Conservation (phyloP, 805 yeast genomes). For the Candida insectalens region DNA sequence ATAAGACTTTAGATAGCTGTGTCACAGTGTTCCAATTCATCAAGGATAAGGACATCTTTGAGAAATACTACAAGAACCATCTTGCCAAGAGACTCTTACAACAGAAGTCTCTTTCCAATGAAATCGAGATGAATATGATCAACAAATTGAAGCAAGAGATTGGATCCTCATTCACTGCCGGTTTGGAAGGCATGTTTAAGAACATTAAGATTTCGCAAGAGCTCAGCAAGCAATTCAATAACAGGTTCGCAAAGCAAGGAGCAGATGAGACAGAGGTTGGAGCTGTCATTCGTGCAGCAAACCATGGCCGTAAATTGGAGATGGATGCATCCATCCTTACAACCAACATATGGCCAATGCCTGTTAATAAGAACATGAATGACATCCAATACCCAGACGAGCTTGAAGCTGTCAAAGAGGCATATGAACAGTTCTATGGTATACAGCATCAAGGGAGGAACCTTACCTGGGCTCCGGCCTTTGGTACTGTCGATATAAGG, state of each 20-base stretch:
- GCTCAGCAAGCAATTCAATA: conserved; percentile 30
- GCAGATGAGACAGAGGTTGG: conserved; percentile 10
- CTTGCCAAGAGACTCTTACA: conserved; percentile 69
- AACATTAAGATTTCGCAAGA: conserved; percentile 60
- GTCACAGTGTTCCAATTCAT: conserved; percentile 57
- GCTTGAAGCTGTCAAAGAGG: conserved; percentile 30
- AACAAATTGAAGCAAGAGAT: conserved; percentile 62
- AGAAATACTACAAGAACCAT: conserved; percentile 75
- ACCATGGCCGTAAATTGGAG: conserved; percentile 26
- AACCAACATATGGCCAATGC: conserved; percentile 60
- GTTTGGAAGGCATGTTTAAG: conserved; percentile 78
- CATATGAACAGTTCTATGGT: conserved; percentile 43
- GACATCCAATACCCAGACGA: conserved; percentile 33
- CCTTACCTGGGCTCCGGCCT: conserved; percentile 70
- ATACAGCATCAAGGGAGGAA: conserved; percentile 47
- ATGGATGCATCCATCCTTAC: conserved; percentile 48
- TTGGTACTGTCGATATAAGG: conserved; percentile 75
- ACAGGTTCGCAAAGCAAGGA: conserved; percentile 9
- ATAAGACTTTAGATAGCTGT: conserved; percentile 41
- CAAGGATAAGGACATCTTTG: conserved; percentile 79
- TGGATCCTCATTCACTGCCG: conserved; percentile 71
- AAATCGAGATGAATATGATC: conserved; percentile 62
- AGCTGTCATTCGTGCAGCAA: conserved; percentile 7
- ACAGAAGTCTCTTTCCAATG: conserved; percentile 35
- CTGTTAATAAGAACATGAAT: conserved; percentile 25